Evolutionary conservation across 1,284 basidiomycete genomes (phyloP), one percentile per base, ranked within the genome.

Genomic region (Trametes versicolor): DNA sequence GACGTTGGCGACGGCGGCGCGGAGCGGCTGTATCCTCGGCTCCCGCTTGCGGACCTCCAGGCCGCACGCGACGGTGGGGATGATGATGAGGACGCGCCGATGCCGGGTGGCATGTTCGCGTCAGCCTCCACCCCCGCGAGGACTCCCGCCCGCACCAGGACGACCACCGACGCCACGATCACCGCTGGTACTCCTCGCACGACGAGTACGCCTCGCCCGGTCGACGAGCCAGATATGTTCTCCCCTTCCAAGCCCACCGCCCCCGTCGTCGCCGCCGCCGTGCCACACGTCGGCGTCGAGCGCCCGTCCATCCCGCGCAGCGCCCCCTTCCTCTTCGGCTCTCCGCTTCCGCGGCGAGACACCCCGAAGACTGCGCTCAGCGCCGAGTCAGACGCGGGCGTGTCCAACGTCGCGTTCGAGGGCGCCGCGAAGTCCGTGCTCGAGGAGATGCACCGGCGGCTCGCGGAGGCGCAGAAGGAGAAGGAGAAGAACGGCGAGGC

Each of bases 391-490:
- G 45, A 23, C 5, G 65, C 49, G 12, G 64, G 67, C 48, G 81
- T 85, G 45, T 86, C 87, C 41, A 88, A 91, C 70, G 77, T 78
- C 10, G 85, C 89, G 63, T 91, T 93, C 75, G 82, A 82, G 58
- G 76, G 79, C 7, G 86, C 88, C 1, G 88, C 90, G 0, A 81
- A 85, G 23, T 83, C 83, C 17, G 86, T 94, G 21, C 79, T 94
- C 29, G 88, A 88, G 51, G 92, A 94, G 76, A 92, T 94, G 89
- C 93, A 93, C 74, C 80, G 82, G 54, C 85, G 90, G 2, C 82
- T 94, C 9, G 82, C 80, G 0, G 73, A 66, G 73, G 78, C 62
- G 39, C 61, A 66, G 63, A 51, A 60, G 57, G 56, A 60, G 58
- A 50, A 57, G 49, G 59, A 54, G 50, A 25, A 43, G 60, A 60